Evolutionary conservation across 768 basidiomycete species (phyloP).

Genomic region (Nevesoporus exiguus): DNA sequence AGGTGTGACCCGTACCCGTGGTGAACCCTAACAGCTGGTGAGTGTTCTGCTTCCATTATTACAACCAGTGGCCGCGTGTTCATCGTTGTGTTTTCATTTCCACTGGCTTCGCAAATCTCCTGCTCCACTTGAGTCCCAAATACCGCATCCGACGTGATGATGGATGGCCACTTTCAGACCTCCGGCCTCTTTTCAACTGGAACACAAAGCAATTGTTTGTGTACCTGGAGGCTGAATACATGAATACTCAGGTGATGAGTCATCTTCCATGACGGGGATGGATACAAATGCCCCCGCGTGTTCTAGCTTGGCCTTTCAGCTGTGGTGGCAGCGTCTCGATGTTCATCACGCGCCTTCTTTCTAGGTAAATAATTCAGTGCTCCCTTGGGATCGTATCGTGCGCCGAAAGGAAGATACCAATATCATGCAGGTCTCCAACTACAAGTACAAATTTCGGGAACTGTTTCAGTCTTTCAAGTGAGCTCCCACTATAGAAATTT

Average conservation of each 20-base stretch:
- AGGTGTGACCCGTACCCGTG: not conserved
- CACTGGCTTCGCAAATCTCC: conserved; percentile 6
- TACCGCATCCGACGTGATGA: conserved; percentile 9
- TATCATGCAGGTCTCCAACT: conserved; percentile 49
- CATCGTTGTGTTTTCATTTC: conserved; percentile 27
- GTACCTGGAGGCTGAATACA: conserved; percentile 83
- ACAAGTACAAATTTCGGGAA: conserved; percentile 85
- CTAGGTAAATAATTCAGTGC: conserved; percentile 71
- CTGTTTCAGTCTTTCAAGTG: conserved; percentile 71
- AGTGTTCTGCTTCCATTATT: conserved; percentile 32
- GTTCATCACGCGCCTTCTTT: conserved; percentile 13
- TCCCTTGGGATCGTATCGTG: conserved; percentile 91
- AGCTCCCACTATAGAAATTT: conserved; percentile 28
- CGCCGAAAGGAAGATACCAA: conserved; percentile 73
- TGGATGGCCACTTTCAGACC: conserved; percentile 45
- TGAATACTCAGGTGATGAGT: conserved; percentile 67
- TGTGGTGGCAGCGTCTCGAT: conserved; percentile 2
- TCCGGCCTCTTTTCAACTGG: conserved; percentile 86
- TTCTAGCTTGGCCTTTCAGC: conserved; percentile 23
- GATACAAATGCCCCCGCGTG: conserved; percentile 5
- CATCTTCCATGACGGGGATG: not conserved
- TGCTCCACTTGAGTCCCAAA: conserved; percentile 15
- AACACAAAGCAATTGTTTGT: conserved; percentile 95
- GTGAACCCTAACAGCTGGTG: conserved; percentile 55
- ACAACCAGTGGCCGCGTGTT: conserved; percentile 19